Conservation (phyloP, 164 flowering plant genomes). For the Echeveria elegans region DNA sequence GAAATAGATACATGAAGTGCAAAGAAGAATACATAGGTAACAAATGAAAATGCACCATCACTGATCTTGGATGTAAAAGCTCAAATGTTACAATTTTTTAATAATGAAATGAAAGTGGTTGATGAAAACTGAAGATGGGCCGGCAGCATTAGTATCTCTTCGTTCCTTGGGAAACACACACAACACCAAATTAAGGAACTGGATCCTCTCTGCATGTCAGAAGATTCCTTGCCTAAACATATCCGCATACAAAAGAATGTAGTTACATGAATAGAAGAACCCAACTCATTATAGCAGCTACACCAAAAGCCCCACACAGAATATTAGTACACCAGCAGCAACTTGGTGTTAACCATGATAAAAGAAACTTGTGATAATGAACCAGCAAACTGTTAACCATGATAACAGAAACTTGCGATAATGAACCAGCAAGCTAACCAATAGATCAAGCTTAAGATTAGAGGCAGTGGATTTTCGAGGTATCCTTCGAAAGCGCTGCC, state of each 20-base stretch:
- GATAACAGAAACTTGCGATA: too few relatives aligned
- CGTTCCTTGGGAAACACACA: not conserved
- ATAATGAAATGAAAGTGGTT: not conserved
- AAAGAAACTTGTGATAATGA: too few relatives aligned
- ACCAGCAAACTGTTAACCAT: too few relatives aligned
- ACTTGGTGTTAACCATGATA: too few relatives aligned
- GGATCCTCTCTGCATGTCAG: not conserved
- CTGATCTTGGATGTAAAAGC: not conserved
- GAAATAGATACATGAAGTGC: not conserved
- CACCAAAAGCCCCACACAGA: not conserved
- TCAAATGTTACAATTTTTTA: not conserved
- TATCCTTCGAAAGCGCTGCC: conserved; percentile 61
- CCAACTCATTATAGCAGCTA: too few relatives aligned
- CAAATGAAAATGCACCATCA: not conserved
- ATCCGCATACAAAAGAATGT: not conserved
- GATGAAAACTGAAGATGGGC: not conserved
- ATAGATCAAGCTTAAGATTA: conserved; percentile 52
- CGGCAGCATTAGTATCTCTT: not conserved
- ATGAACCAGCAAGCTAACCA: conserved; percentile 33
- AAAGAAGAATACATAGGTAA: not conserved
- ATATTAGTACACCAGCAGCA: not conserved
- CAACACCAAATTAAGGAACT: not conserved
- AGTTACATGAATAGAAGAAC: not conserved
- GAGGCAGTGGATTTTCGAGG: conserved; percentile 43
- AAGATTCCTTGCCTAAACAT: not conserved